Conservation (phyloP, 306 rosid genomes). For the Medicago arabica region DNA sequence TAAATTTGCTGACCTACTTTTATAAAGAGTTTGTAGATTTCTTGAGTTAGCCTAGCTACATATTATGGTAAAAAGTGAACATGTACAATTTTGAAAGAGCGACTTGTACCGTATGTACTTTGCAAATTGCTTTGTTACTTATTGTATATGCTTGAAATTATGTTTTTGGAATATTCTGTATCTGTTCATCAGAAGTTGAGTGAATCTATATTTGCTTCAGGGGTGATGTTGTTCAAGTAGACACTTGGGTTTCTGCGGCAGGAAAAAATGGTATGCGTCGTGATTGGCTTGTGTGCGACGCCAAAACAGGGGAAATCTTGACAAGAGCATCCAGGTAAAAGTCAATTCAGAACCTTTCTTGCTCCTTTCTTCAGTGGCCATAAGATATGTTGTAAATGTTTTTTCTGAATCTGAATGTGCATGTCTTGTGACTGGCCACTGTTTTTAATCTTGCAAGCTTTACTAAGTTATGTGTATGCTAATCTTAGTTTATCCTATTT, state of each 20-base stretch:
- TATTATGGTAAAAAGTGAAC: conserved; percentile 32
- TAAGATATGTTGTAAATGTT: conserved; percentile 3
- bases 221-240: conserved; percentile 97
- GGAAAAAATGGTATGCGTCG: conserved; percentile 98
- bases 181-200: conserved; percentile 45
- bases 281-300: conserved; percentile 86
- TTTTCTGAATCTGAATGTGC: conserved; percentile 12
- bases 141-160: background rate
- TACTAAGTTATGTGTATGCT: background rate
- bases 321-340: conserved; percentile 92
- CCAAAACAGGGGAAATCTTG: conserved; percentile 69
- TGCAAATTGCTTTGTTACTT: conserved; percentile 17
- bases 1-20: conserved; percentile 12
- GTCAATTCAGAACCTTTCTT: conserved; percentile 13
- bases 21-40: background rate
- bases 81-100: conserved; percentile 16
- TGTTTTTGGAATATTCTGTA: background rate
- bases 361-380: conserved; percentile 10
- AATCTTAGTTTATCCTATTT: background rate
- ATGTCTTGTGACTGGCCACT: no score
- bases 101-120: background rate
- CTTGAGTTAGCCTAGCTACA: background rate
- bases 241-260: conserved; percentile 87
- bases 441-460: no score
- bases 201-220: conserved; percentile 51